Evolutionary conservation across 202 grass and related monocot genomes (phyloP), one percentile per base, ranked within the genome.

Genomic region (Alloteropsis angusta): DNA sequence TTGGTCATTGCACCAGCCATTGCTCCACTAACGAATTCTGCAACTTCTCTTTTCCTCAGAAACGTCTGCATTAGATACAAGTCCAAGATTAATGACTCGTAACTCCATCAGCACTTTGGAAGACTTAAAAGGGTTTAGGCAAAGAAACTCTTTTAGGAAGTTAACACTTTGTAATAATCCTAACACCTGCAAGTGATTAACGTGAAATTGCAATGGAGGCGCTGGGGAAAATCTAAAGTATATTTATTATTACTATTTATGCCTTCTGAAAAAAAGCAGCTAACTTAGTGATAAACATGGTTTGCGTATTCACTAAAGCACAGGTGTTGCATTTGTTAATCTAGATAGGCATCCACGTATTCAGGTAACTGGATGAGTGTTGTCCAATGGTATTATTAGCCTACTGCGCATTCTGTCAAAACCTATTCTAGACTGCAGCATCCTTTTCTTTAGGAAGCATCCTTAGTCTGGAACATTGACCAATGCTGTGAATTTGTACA

Each of bases 1-100:
- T 97, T 97, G 55, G 94, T 79, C 91, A 94, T 97, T 39, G 94
- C 87, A 53, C 94, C 91, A 38, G 94, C 89, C 45, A 97, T 84
- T 61, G 91, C 94, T 25, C 94, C 89, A 66, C 94, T 97, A 9
- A 97, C 59, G 5, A 97, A 88, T 77, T 97, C 94, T 35, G 68
- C 91, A 7, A 74, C 81, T 82, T 88, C 91, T 78, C 87, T 85
- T 21, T 60, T 78, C 74, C 87, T 72, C 32, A 86, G 23, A 21
- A 92, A 87, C 35, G 32, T 92, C 89, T 96, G 75, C 71, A 45
- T 26, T 4, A 54, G 18, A 34, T 69, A 56, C 14, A 71, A 81
- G 28, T 81, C 30, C 45, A 4, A 75, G 44, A 49, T 70, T 6
- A 86, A 61, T 47, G 41, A 46, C 7, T 48, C 65, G 42, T 26